Percentiles rank a stretch among this genome's conserved stretches.
phyloP scores from a whole-genome alignment of 2,329 filamentous ascomycete species.

The Mariannaea sp. region DNA sequence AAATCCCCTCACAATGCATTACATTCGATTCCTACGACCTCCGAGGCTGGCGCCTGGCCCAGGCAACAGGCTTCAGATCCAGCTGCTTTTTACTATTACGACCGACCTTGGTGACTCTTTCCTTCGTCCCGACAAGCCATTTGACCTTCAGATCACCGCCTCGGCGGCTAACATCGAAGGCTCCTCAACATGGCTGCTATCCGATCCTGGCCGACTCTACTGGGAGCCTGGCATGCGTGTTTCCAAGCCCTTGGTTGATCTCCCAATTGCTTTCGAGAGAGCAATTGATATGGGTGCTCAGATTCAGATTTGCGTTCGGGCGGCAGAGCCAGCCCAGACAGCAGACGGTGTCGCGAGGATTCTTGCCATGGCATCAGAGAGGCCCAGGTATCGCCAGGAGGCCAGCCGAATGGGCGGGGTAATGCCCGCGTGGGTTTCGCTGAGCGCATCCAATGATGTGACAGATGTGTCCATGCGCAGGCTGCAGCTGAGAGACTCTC shows the following conservation, averaged over 20 bases:
- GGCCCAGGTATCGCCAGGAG: constrained; percentile 25
- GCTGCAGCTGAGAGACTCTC: constrained; percentile 34
- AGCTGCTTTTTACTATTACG: constrained; percentile 58
- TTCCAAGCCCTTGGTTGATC: constrained; percentile 42
- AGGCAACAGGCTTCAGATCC: constrained; percentile 39
- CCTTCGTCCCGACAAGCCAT: constrained; percentile 49
- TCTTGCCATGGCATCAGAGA: constrained; percentile 29
- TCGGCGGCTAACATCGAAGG: constrained; percentile 31
- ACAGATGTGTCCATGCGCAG: constrained; percentile 38
- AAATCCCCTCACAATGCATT: constrained; percentile 53
- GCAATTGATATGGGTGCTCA: constrained; percentile 33
- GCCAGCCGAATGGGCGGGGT: constrained; percentile 44
- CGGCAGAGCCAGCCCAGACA: constrained; percentile 31
- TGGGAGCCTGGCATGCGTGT: constrained; percentile 47
- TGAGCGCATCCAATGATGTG: constrained; percentile 36
- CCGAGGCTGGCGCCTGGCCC: constrained; percentile 44
- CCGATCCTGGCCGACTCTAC: constrained; percentile 36
- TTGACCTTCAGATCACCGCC: constrained; percentile 49
- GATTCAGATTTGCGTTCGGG: constrained; percentile 39
- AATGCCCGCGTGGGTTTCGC: constrained; percentile 49
- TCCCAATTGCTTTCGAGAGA: constrained; percentile 37
- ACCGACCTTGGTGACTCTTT: constrained; percentile 63
- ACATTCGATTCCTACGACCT: constrained; percentile 58
- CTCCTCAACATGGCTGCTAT: constrained; percentile 32
- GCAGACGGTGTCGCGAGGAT: constrained; percentile 38